These are phyloP conservation scores for Annulohypoxylon bovei DNA, from an alignment of 495 filamentous ascomycete species.

Conservation along the genomic window DNA sequence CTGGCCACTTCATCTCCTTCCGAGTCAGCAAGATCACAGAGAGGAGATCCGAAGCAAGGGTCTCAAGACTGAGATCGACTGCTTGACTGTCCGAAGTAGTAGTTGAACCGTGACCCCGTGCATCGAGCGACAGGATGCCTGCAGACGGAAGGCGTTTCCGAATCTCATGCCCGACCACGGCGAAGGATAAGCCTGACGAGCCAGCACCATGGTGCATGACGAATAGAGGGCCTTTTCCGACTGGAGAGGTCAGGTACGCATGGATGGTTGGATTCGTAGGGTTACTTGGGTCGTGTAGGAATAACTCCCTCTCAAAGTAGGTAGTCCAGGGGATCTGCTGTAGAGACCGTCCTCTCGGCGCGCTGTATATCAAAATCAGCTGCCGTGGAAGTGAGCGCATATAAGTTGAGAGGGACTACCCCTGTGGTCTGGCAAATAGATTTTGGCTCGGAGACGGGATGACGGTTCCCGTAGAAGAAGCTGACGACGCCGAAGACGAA, in stretches of 20 bases:
- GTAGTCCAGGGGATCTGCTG: conserved; percentile 82
- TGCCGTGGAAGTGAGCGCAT: conserved; percentile 18
- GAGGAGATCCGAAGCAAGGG: conserved; percentile 76
- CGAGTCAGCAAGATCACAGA: conserved; percentile 73
- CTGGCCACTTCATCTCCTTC: conserved; percentile 72
- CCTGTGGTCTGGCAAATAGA: conserved; percentile 74
- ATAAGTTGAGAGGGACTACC: conserved; percentile 56
- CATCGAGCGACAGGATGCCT: conserved; percentile 85
- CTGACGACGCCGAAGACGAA: conserved; percentile 77
- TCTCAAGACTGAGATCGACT: conserved; percentile 72
- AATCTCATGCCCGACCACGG: conserved; percentile 79
- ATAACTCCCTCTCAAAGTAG: conserved; percentile 88
- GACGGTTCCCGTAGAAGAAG: conserved; percentile 89
- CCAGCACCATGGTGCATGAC: conserved; percentile 91
- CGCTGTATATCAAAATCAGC: conserved; percentile 45
- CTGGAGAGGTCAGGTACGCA: conserved; percentile 81
- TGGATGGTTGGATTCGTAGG: conserved; percentile 68
- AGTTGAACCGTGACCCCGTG: conserved; percentile 86
- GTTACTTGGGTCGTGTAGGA: conserved; percentile 60
- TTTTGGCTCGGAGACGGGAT: conserved; percentile 80
- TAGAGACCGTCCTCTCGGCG: conserved; percentile 53
- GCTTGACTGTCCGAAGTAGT: conserved; percentile 52
- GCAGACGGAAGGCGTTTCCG: conserved; percentile 80
- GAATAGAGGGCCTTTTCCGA: conserved; percentile 75
- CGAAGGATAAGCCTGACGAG: conserved; percentile 88